Evolutionary conservation across 83 land plant species (phyloP), one percentile per base, ranked within the genome.

Genomic region (Picea abies): DNA sequence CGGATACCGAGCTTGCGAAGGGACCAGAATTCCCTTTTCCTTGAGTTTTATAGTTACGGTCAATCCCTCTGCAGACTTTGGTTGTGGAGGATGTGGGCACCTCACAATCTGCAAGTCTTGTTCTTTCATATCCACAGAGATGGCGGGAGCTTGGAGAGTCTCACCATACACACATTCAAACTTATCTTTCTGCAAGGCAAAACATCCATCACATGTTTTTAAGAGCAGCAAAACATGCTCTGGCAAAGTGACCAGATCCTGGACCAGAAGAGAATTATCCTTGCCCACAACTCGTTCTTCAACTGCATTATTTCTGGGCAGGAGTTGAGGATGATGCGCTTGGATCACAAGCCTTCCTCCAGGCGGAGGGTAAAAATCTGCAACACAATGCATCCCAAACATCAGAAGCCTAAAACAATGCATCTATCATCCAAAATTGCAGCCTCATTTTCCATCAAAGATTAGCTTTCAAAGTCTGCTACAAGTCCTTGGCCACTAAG

Each of bases 111-210:
- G 52, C 22, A 71, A 71, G 47, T 71, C 76, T 19, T 39, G 23
- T 39, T 71, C 76, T 41, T 72, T 41, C 76, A 72, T 11, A 17
- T 41, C 56, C 76, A 72, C 52, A 9, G 56, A 72, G 25, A 72
- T 72, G 25, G 44, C 76, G 39, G 56, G 76, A 72, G 56, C 23
- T 72, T 3, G 17, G 37, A 39, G 44, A 56, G 23, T 72, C 19
- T 41, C 76, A n/a, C 23, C n/a, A 41, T 72, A 72, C 44, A 72
- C 56, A 41, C 76, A 72, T 72, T 72, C 76, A 72, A n/a, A 72
- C 23, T 72, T 56, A 44, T 72, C 76, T 72, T 41, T 72, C 56
- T 72, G 15, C 4, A 72, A 11, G 25, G n/a, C 9, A 72, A 2
- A 72, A 17, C 76, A 72, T 72, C 49, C 49, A 72, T 72, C 37